A percentile compares a stretch with the other conserved stretches of the same genome.
These are phyloP conservation scores for Pleomassaria siparia DNA, from an alignment of 2,329 filamentous ascomycete genomes.

Conservation along the genomic window DNA sequence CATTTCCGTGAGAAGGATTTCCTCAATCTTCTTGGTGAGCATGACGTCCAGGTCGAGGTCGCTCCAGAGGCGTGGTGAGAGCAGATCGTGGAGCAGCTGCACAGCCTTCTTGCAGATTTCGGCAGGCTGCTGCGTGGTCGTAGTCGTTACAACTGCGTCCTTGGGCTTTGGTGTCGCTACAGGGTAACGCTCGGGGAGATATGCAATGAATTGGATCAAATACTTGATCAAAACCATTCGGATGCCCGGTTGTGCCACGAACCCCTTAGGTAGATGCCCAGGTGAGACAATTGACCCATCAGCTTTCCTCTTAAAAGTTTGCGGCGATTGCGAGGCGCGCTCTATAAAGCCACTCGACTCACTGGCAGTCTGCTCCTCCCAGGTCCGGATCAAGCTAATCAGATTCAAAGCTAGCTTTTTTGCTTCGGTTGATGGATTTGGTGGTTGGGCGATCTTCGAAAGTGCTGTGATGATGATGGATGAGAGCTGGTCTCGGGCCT, in stretches of 20 bases:
- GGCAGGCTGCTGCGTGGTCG: slow-evolving; percentile 55
- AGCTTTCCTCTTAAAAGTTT: slow-evolving; percentile 70
- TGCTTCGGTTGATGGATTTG: slow-evolving; percentile 84
- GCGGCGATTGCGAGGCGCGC: slow-evolving; percentile 67
- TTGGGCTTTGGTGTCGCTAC: slow-evolving; percentile 55
- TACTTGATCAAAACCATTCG: slow-evolving; percentile 89
- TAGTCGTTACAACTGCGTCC: slow-evolving; percentile 32
- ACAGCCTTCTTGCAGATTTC: slow-evolving; percentile 88
- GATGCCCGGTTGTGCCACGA: slow-evolving; percentile 54
- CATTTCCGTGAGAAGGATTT: slow-evolving; percentile 74
- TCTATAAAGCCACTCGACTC: slow-evolving; percentile 47
- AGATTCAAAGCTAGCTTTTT: slow-evolving; percentile 89
- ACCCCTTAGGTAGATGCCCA: slow-evolving; percentile 52
- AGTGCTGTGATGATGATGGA: slow-evolving; percentile 85
- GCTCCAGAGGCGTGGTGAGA: slow-evolving; percentile 87
- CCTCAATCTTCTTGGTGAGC: slow-evolving; percentile 86
- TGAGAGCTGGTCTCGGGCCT: slow-evolving; percentile 88
- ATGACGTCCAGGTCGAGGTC: slow-evolving; percentile 83
- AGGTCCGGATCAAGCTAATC: slow-evolving; percentile 87
- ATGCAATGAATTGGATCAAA: slow-evolving; percentile 90
- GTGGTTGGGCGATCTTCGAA: slow-evolving; percentile 80
- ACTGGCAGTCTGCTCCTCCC: slow-evolving; percentile 82
- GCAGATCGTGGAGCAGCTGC: slow-evolving; percentile 75
- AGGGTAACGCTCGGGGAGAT: slow-evolving; percentile 81
- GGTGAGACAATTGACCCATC: slow-evolving; percentile 62